Percentiles rank a stretch among this genome's conserved stretches.
Conservation (phyloP, 2,329 filamentous ascomycete genomes). For the Microdochium bolleyi region DNA sequence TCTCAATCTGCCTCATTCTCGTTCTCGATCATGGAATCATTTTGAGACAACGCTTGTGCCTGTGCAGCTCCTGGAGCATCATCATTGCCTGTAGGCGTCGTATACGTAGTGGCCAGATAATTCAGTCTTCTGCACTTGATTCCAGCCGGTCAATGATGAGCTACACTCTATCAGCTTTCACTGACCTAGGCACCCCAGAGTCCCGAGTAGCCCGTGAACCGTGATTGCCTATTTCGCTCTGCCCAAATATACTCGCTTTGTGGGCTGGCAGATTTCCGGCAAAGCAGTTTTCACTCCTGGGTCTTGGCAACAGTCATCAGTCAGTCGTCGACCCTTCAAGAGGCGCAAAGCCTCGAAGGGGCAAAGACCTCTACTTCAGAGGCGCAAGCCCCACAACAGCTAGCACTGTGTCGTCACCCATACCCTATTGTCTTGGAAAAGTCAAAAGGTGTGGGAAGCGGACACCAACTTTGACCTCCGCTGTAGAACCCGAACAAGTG, state of each 20-base stretch:
- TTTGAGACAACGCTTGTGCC: not conserved
- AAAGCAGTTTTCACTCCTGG: too few species aligned
- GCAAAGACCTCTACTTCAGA: not conserved
- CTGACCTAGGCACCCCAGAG: not conserved
- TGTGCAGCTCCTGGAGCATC: not conserved
- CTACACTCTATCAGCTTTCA: not conserved
- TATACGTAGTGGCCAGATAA: not conserved
- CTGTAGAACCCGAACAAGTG: not conserved
- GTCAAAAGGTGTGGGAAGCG: not conserved
- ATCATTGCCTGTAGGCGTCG: not conserved
- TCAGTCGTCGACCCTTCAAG: too few species aligned
- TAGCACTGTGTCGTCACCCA: not conserved
- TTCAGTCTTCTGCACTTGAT: not conserved
- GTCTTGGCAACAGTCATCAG: too few species aligned
- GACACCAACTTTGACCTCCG: not conserved
- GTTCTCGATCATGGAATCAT: not conserved
- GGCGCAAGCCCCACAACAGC: not conserved
- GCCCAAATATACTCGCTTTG: not conserved
- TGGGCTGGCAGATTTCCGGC: too few species aligned
- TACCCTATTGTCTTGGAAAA: not conserved
- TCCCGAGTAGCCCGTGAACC: not conserved
- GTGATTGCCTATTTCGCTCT: not conserved
- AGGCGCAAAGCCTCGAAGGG: too few species aligned
- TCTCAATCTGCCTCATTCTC: not conserved
- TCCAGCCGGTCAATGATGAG: not conserved